These are phyloP conservation scores for Leccinum variicolor DNA, from an alignment of 768 basidiomycete genomes.

Conservation along the genomic window DNA sequence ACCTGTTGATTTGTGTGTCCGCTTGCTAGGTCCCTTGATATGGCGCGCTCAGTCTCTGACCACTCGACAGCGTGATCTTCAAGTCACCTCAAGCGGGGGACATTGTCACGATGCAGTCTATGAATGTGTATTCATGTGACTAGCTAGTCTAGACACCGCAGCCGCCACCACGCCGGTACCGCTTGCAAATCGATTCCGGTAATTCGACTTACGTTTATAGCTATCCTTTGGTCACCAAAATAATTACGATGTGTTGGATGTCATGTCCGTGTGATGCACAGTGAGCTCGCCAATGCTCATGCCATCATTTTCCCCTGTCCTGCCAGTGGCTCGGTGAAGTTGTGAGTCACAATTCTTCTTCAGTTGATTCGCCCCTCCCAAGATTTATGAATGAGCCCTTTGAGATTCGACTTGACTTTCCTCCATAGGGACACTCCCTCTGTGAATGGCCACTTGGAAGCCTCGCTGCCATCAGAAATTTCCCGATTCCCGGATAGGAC, in stretches of 20 bases:
- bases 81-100: conserved; percentile 2
- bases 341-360: neutral
- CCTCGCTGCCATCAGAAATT: neutral
- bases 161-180: conserved; percentile 20
- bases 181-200: conserved; percentile 16
- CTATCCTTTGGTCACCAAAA: conserved; percentile 6
- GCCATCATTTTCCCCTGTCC: neutral
- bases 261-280: conserved; percentile 27
- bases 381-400: neutral
- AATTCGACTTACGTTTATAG: conserved; percentile 17
- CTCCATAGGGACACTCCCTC: neutral
- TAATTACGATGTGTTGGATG: conserved; percentile 14
- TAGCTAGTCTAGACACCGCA: neutral
- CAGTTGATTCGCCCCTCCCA: conserved; percentile 15
- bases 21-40: neutral
- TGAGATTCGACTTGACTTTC: conserved; percentile 3
- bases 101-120: neutral
- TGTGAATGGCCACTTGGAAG: neutral
- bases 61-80: conserved; percentile 1
- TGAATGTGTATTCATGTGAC: conserved; percentile 1
- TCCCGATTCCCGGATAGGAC: neutral
- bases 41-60: neutral
- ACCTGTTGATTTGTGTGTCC: neutral
- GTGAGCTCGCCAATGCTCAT: conserved; percentile 3
- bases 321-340: conserved; percentile 5